Percentiles rank a stretch among this genome's conserved stretches.
phyloP scores from a whole-genome alignment of 2,329 filamentous ascomycete species.

The Dryadomyces quercus-mongolicae region DNA sequence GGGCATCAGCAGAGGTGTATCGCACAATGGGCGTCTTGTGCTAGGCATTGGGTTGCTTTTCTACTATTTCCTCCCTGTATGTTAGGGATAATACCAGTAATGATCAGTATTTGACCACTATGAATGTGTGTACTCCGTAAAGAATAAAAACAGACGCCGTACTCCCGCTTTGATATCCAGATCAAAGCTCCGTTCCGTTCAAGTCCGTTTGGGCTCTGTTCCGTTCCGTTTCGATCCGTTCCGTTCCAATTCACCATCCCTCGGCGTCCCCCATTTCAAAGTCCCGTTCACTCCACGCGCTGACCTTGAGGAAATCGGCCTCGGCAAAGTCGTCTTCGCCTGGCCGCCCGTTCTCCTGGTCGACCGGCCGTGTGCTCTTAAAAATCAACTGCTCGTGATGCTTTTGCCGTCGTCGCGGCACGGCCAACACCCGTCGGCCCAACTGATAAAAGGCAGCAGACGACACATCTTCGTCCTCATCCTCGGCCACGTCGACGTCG shows the following conservation, averaged over 20 bases:
- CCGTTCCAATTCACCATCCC: no score
- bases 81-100: no score
- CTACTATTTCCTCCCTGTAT: neutral
- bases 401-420: slow-evolving; percentile 23
- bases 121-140: no score
- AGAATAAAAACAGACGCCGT: neutral
- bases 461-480: slow-evolving; percentile 22
- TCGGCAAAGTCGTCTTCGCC: slow-evolving; percentile 52
- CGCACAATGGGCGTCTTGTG: neutral
- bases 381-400: neutral
- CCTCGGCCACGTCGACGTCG: neutral
- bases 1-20: neutral
- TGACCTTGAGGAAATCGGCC: slow-evolving; percentile 48
- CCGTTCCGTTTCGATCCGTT: slow-evolving; percentile 9
- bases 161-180: no score
- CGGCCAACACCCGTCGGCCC: slow-evolving; percentile 33
- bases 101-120: no score
- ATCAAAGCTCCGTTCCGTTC: no score
- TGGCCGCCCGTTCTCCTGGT: slow-evolving; percentile 32
- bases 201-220: neutral
- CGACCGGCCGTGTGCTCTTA: slow-evolving; percentile 16
- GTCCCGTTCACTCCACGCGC: slow-evolving; percentile 18
- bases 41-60: neutral
- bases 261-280: slow-evolving; percentile 33
- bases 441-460: slow-evolving; percentile 21